A percentile compares a stretch with the other conserved stretches of the same genome.
These are phyloP conservation scores for Phytophthora meadii DNA, from an alignment of 352 stramenopile genomes.

Conservation along the genomic window DNA sequence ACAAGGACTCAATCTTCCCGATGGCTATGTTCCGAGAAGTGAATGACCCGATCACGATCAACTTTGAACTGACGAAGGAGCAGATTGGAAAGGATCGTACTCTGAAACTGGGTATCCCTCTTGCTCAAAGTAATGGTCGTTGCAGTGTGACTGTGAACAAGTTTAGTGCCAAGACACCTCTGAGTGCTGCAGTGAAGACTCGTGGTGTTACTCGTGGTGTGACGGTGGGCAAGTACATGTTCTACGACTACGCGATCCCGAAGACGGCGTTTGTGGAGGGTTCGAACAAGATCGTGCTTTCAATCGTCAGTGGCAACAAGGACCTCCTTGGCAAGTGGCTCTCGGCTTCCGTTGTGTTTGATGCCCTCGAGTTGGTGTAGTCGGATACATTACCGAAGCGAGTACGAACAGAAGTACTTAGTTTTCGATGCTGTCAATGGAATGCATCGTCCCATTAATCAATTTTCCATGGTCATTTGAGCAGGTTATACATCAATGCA, in stretches of 20 bases:
- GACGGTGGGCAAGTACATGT: conserved; percentile 53
- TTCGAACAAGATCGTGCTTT: conserved; percentile 42
- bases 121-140: conserved; percentile 52
- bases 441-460: too few species aligned
- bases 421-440: too few species aligned
- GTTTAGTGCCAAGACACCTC: conserved; percentile 41
- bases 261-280: conserved; percentile 40
- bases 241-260: conserved; percentile 59
- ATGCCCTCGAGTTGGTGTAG: conserved; percentile 48
- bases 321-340: conserved; percentile 49
- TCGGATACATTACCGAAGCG: neutral
- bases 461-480: too few species aligned
- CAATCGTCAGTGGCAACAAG: conserved; percentile 53
- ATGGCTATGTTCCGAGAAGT: conserved; percentile 58
- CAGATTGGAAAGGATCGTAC: conserved; percentile 36
- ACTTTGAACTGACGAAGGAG: conserved; percentile 41
- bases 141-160: conserved; percentile 51
- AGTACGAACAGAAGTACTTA: too few species aligned
- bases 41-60: conserved; percentile 55
- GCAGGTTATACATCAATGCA: too few species aligned
- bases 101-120: conserved; percentile 52
- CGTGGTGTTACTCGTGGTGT: conserved; percentile 57
- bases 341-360: conserved; percentile 53
- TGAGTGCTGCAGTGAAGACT: conserved; percentile 46
- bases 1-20: conserved; percentile 43